These are phyloP conservation scores for Capsicum baccatum DNA, from an alignment of 257 asterid species.

Conservation along the genomic window DNA sequence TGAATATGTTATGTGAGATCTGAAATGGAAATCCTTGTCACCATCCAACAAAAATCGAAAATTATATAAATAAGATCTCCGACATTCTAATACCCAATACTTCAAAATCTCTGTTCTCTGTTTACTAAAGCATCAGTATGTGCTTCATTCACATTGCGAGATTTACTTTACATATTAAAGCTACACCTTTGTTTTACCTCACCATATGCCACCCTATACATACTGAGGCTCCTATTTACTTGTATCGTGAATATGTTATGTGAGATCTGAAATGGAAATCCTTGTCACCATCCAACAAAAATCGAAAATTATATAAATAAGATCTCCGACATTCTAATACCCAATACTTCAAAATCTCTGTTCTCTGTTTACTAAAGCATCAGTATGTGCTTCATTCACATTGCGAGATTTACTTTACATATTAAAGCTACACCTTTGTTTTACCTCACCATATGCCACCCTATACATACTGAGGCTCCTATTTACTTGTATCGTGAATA, in stretches of 20 bases:
- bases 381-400: neutral
- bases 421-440: neutral
- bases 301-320: neutral
- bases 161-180: neutral
- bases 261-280: neutral
- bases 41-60: neutral
- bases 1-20: neutral
- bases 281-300: neutral
- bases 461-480: neutral
- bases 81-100: neutral
- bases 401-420: neutral
- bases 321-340: neutral
- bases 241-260: neutral
- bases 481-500: neutral
- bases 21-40: neutral
- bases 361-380: neutral
- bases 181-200: neutral
- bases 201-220: neutral
- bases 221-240: neutral
- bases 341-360: neutral
- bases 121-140: neutral
- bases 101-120: neutral
- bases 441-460: neutral
- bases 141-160: neutral
- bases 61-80: conserved; percentile 3